phyloP scores from a whole-genome alignment of 176 grass and related monocot genomes.

The Chrysopogon serrulatus region DNA sequence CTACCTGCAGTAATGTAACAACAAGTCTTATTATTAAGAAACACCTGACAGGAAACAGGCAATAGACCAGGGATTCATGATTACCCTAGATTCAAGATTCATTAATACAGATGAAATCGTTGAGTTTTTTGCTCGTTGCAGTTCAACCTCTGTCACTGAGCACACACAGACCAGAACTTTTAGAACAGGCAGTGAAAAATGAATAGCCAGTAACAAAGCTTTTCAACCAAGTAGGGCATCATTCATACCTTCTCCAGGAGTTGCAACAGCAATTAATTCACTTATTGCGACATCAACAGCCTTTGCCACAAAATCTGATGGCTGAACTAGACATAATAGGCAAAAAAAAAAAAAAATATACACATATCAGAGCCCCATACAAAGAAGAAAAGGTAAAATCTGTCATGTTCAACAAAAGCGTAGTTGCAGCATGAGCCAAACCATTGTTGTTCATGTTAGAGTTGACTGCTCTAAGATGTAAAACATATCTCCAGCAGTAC shows the following conservation, averaged over 20 bases:
- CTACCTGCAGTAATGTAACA: conserved; percentile 36
- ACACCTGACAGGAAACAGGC: neutral
- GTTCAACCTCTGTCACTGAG: conserved; percentile 73
- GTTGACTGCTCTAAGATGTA: neutral
- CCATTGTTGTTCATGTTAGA: neutral
- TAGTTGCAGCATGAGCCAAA: conserved; percentile 1
- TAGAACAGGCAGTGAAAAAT: conserved; percentile 15
- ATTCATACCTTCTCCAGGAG: conserved; percentile 68
- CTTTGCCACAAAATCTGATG: conserved; percentile 60
- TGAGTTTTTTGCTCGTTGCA: conserved; percentile 74
- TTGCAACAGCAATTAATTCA: conserved; percentile 82
- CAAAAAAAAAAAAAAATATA: neutral
- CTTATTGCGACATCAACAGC: conserved; percentile 58
- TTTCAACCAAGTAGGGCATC: neutral
- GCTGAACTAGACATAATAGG: conserved; percentile 37
- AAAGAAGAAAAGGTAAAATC: neutral
- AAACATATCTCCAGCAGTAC: neutral
- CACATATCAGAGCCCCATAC: conserved; percentile 14
- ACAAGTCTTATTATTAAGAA: neutral
- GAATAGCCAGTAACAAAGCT: neutral
- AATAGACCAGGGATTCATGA: neutral
- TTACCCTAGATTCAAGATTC: conserved; percentile 90
- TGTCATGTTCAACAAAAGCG: neutral
- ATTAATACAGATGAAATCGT: conserved; percentile 66
- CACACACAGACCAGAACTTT: conserved; percentile 13